Base-by-base conservation (phyloP, 2,329 filamentous ascomycete species). In the Geosmithia flava region DNA sequence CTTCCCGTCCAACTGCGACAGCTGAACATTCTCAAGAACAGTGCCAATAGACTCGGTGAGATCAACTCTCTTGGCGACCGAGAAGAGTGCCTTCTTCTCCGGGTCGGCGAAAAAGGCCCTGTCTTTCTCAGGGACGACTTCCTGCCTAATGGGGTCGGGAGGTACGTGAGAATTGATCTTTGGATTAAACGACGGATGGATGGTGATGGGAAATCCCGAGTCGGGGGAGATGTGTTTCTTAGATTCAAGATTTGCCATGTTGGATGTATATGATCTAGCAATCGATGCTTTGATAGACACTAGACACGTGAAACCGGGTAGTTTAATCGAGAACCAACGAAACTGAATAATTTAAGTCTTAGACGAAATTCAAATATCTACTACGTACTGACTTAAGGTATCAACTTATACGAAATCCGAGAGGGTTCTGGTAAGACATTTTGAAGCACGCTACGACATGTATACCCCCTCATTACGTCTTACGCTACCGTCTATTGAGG, bases 161-260 rank as follows among this genome's bases (percentile, higher is more conserved):
- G 70, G 68, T 1, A 61, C 54, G 51, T 68, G 62, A 27, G 58
- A 51, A 27, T 58, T 64, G 49, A 74, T 70, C 52, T 68, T 73
- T 30, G 63, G 56, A 48, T 73, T 71, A 60, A 71, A 74, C 47
- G 62, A 55, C 1, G 71, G 69, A 53, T 75, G 71, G 0, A 74
- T 54, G 2, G 63, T 67, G 20, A 67, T 62, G 0, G 70, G 69
- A 33, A 67, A 68, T 1, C 69, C 70, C 1, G 71, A 74, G 52
- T 74, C 70, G 5, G 67, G 64, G 6, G 69, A 74, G 39, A 74
- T 65, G 52, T 73, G 66, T 37, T 73, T 70, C 42, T 62, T 62
- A 4, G 70, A 54, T 57, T 71, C 68, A 4, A 75, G 63, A 11
- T 11, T 16, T 5, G 33, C 10, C 33, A 37, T 37, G 44, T n/a